Conservation (phyloP, 345 rosid species). For the Eucalyptus erythrocorys region DNA sequence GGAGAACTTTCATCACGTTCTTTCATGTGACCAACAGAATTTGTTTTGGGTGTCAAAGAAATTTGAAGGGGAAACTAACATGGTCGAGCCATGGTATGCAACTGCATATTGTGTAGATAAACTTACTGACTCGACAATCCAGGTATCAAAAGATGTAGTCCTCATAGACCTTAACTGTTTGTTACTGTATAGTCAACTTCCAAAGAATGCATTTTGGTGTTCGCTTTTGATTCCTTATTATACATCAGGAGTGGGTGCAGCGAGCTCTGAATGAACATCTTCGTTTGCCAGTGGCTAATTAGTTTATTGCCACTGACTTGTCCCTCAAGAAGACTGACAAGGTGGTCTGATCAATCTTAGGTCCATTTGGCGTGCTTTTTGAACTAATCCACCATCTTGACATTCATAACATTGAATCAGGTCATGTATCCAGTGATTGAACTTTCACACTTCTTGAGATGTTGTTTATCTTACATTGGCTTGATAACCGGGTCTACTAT, state of each 20-base stretch:
- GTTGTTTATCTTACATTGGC: too few relatives aligned
- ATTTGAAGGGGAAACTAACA: conserved; percentile 66
- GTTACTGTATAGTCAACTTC: neutral
- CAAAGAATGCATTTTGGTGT: neutral
- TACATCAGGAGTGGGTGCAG: conserved; percentile 56
- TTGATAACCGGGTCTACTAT: too few relatives aligned
- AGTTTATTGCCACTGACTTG: conserved; percentile 71
- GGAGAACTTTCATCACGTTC: neutral
- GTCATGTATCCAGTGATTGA: conserved; percentile 26
- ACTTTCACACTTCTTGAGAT: too few relatives aligned
- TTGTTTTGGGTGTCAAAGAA: conserved; percentile 80
- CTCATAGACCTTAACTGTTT: conserved; percentile 1
- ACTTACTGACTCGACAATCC: conserved; percentile 32
- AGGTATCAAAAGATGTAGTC: conserved; percentile 14
- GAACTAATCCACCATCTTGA: neutral
- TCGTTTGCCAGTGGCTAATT: conserved; percentile 57
- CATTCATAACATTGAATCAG: conserved; percentile 22
- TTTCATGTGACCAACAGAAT: conserved; percentile 26
- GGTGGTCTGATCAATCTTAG: conserved; percentile 24
- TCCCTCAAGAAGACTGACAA: conserved; percentile 45
- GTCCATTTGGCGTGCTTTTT: neutral
- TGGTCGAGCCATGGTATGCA: conserved; percentile 81
- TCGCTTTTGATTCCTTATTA: neutral
- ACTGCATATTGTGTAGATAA: conserved; percentile 68
- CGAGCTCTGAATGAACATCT: conserved; percentile 46